A percentile compares a stretch with the other conserved stretches of the same genome.
These are phyloP conservation scores for Xanthoceras sorbifolium DNA, from an alignment of 345 rosid genomes.

Conservation along the genomic window DNA sequence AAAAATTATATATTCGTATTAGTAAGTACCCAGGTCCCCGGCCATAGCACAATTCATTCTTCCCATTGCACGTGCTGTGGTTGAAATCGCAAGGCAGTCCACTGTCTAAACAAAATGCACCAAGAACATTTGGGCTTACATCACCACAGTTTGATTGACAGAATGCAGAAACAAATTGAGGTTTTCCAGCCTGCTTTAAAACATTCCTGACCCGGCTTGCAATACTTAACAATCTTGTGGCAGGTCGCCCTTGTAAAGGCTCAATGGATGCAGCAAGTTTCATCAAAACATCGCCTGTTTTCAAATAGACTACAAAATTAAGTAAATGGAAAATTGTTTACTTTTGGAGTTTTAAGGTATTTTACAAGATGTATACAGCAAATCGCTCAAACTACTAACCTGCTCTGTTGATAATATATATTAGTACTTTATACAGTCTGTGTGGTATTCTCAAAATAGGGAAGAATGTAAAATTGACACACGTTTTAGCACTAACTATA, in stretches of 20 bases:
- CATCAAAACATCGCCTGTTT: slow-evolving; percentile 56
- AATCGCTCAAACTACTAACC: background rate
- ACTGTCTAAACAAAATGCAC: slow-evolving; percentile 62
- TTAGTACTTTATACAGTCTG: background rate
- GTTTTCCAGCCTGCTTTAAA: slow-evolving; percentile 56
- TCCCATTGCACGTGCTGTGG: slow-evolving; percentile 79
- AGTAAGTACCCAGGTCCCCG: slow-evolving; percentile 70
- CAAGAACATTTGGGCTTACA: slow-evolving; percentile 71
- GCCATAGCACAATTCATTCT: slow-evolving; percentile 73
- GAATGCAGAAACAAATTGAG: slow-evolving; percentile 70
- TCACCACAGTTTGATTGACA: slow-evolving; percentile 82
- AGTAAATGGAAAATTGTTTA: slow-evolving; percentile 16
- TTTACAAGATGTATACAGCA: background rate
- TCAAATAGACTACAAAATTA: background rate
- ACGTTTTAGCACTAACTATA: background rate
- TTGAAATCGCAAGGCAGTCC: slow-evolving; percentile 75
- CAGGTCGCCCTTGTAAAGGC: slow-evolving; percentile 56
- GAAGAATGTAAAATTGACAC: background rate
- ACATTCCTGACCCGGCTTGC: slow-evolving; percentile 64
- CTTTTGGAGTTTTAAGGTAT: slow-evolving; percentile 1
- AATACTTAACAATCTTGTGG: slow-evolving; percentile 49
- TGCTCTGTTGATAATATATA: background rate
- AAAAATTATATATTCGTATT: background rate
- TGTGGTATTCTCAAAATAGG: background rate
- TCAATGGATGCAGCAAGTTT: slow-evolving; percentile 75